Base-by-base conservation (phyloP, 1,284 basidiomycete genomes). In the Athelia sp. region DNA sequence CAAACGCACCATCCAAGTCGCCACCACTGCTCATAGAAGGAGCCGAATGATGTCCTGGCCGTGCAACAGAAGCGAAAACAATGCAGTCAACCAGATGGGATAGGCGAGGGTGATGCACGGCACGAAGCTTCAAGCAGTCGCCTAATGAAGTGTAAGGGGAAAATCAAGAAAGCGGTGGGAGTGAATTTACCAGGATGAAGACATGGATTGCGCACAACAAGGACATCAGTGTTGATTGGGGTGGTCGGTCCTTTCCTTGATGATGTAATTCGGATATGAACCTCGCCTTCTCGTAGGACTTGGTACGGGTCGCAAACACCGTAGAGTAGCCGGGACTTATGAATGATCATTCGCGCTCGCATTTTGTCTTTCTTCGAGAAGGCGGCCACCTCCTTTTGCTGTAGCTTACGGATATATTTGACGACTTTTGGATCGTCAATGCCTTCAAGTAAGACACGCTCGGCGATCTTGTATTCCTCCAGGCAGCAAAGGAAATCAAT, bases 21-120 rank as follows among this genome's bases (percentile, higher is more conserved):
- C 82, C 82, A 4, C 82, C 82, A 45, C 81, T 83, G 44, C 77
- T 82, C 81, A 84, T 84, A 0, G 81, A 76, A 9, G 82, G 81
- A 6, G 82, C 82, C 17, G 82, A 72, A 46, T 79, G 74, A 32
- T 74, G 75, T 13, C 80, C 82, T n/a, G 75, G 74, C 29, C 65
- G 62, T 2, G 75, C 76, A 15, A 77, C 75, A 1, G 75, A 74
- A 1, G 83, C 75, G 54, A 85, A 85, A 1, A 85, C 81, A 11
- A 85, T 66, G 53, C 82, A 85, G 50, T 85, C 82, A 0, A 81
- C 72, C 0, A 85, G 70, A 57, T 84, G 81, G 2, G 69, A 59
- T 14, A 84, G 61, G 21, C 67, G 60, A 3, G 71, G 68, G 52
- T 78, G 66, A 46, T 76, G 58, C 0, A 78, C 81, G 0, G 82